These are phyloP conservation scores for Delonix regia DNA, from an alignment of 306 rosid genomes.

Conservation along the genomic window DNA sequence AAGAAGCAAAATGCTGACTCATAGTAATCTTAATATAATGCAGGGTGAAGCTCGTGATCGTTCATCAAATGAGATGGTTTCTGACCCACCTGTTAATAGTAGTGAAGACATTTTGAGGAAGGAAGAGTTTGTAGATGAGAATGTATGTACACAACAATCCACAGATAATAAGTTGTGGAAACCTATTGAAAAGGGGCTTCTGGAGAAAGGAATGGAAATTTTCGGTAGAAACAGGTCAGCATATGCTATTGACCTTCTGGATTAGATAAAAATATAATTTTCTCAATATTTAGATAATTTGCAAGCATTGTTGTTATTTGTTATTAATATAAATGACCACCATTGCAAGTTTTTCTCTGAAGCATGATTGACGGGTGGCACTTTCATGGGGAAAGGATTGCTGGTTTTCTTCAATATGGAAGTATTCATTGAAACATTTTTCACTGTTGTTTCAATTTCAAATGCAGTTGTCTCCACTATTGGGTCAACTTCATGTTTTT, in stretches of 20 bases:
- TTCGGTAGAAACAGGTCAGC: conserved; percentile 93
- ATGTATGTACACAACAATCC: conserved; percentile 61
- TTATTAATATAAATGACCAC: conserved; percentile 4
- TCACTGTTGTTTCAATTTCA: conserved; percentile 21
- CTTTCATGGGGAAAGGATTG: conserved; percentile 18
- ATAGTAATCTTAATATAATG: conserved; percentile 43
- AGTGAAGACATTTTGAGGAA: conserved; percentile 70
- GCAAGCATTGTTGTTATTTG: not conserved
- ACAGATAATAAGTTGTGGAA: conserved; percentile 76
- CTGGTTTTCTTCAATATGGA: conserved; percentile 30
- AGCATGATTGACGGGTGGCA: conserved; percentile 9
- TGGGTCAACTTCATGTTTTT: not conserved
- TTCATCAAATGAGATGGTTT: conserved; percentile 60
- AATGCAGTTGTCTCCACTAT: conserved; percentile 26
- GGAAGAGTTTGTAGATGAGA: conserved; percentile 77
- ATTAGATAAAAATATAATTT: conserved; percentile 21
- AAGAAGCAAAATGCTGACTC: conserved; percentile 45
- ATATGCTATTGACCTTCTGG: conserved; percentile 23
- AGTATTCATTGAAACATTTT: conserved; percentile 1
- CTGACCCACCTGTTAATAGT: conserved; percentile 60
- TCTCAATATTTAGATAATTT: conserved; percentile 1
- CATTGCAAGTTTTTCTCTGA: conserved; percentile 2
- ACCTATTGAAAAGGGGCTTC: conserved; percentile 80
- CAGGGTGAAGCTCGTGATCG: conserved; percentile 59
- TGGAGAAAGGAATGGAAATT: conserved; percentile 88